Evolutionary conservation across 2,329 filamentous ascomycete species (phyloP).

Genomic region (Microsporum audouinii): DNA sequence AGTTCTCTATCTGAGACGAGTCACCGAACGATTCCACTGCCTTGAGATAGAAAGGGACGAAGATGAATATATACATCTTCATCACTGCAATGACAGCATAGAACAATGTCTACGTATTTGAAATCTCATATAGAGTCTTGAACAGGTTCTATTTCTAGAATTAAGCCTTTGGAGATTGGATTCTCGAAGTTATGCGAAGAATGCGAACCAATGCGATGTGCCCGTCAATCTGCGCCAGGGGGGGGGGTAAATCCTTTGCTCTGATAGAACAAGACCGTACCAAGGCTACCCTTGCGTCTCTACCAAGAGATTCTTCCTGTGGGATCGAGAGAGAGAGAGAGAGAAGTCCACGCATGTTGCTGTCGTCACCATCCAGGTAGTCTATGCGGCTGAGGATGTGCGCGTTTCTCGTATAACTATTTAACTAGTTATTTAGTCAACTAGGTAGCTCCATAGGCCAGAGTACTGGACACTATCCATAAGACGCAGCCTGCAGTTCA

Average conservation of each 20-base stretch:
- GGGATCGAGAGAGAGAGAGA: background rate
- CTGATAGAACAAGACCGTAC: background rate
- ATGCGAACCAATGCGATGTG: background rate
- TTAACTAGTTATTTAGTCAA: background rate
- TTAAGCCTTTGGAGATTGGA: background rate
- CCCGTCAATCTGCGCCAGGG: background rate
- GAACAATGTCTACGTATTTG: background rate
- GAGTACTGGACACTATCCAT: no score
- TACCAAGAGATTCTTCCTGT: background rate
- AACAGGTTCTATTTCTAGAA: background rate
- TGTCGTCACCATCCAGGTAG: background rate
- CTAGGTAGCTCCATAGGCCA: no score
- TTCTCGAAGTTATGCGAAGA: background rate
- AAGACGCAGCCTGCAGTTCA: background rate
- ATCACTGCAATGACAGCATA: background rate
- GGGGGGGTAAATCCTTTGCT: background rate
- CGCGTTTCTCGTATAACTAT: background rate
- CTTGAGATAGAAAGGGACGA: background rate
- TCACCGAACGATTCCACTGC: background rate
- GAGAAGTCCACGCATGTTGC: background rate
- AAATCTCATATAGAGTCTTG: background rate
- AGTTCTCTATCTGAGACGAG: background rate
- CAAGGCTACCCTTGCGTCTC: no score
- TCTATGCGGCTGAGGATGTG: background rate
- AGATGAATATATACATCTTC: conserved; percentile 2